Conservation (phyloP, 2,329 filamentous ascomycete species). For the Pseudogymnoascus sp. region DNA sequence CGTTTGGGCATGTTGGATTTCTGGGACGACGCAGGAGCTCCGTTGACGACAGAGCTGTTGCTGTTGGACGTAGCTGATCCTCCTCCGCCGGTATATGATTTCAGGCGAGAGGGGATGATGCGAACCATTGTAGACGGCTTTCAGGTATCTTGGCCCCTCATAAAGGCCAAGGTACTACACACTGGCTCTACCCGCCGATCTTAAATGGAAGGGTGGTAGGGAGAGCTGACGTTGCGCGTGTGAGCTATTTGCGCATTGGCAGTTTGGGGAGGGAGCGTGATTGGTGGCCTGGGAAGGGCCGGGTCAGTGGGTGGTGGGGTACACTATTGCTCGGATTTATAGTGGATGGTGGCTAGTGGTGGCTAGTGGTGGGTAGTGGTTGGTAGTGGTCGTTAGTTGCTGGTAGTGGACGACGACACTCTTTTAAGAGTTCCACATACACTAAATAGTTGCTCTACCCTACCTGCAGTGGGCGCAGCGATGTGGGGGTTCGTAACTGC, state of each 20-base stretch:
- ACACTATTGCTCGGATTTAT: background rate
- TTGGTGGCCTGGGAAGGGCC: conserved; percentile 6
- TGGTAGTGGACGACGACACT: background rate
- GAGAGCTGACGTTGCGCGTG: conserved; percentile 4
- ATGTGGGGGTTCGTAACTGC: background rate
- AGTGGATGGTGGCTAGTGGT: background rate
- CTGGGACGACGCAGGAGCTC: background rate
- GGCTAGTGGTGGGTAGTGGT: background rate
- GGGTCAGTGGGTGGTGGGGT: background rate
- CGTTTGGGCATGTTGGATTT: conserved; percentile 16
- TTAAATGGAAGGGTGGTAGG: background rate
- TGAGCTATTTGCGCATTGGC: conserved; percentile 10
- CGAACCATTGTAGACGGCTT: conserved; percentile 39
- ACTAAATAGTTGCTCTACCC: background rate
- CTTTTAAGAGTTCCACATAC: conserved; percentile 4
- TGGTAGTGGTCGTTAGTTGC: background rate
- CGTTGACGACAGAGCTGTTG: conserved; percentile 28
- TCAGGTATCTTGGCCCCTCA: conserved; percentile 7
- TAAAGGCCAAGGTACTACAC: conserved; percentile 8
- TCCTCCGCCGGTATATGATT: conserved; percentile 35
- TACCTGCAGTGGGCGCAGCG: background rate
- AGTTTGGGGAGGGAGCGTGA: background rate
- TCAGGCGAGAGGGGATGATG: conserved; percentile 45
- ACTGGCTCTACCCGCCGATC: conserved; percentile 2
- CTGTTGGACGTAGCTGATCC: conserved; percentile 13